Percentiles rank a stretch among this genome's conserved stretches.
These are phyloP conservation scores for Pelargonium hybrid DNA, from an alignment of 441 rosid genomes.

Conservation along the genomic window DNA sequence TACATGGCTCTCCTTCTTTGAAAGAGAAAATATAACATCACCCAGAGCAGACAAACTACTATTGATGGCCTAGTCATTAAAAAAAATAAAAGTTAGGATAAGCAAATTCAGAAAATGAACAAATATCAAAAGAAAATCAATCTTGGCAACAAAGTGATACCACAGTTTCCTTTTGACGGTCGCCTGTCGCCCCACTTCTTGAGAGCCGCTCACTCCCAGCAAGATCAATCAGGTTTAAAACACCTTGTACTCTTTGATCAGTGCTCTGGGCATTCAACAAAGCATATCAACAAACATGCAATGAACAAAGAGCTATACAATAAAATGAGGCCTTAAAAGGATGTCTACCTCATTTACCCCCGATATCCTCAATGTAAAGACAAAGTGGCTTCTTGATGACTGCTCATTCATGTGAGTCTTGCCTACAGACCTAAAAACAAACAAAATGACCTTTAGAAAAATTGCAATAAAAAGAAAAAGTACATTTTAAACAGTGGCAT, in stretches of 20 bases:
- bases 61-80: slow-evolving; percentile 60
- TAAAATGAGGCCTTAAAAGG: neutral
- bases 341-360: slow-evolving; percentile 73
- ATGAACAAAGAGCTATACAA: neutral
- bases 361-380: slow-evolving; percentile 75
- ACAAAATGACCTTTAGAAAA: neutral
- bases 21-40: slow-evolving; percentile 85
- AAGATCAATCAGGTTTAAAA: slow-evolving; percentile 76
- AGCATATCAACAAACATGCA: slow-evolving; percentile 9
- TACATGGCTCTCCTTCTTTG: slow-evolving; percentile 92
- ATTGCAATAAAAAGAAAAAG: neutral
- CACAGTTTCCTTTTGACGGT: slow-evolving; percentile 90
- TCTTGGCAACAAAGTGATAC: slow-evolving; percentile 21
- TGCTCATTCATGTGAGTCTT: slow-evolving; percentile 95
- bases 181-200: slow-evolving; percentile 86
- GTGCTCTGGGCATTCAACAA: slow-evolving; percentile 45
- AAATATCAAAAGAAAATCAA: neutral
- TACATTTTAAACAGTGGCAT: neutral
- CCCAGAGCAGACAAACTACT: slow-evolving; percentile 76
- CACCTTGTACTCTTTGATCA: slow-evolving; percentile 92
- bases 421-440: slow-evolving; percentile 62
- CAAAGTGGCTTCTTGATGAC: slow-evolving; percentile 93
- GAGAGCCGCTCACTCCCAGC: slow-evolving; percentile 96
- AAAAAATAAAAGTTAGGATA: slow-evolving; percentile 6
- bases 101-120: neutral